These are phyloP conservation scores for Sporothrix sp. DNA, from an alignment of 2,329 filamentous ascomycete species.

Conservation along the genomic window DNA sequence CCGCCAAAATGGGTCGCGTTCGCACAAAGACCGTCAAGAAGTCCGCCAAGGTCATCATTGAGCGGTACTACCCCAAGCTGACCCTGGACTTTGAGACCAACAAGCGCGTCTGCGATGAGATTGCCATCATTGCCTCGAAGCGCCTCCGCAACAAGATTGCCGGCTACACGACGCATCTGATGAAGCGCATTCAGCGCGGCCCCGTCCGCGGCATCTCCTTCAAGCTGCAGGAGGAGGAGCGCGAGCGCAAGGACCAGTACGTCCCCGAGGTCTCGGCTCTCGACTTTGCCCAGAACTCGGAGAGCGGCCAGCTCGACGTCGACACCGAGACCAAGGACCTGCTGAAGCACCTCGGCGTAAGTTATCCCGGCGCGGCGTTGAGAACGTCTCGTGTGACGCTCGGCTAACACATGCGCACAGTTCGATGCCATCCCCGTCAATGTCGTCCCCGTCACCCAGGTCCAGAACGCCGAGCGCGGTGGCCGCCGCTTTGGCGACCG, in stretches of 20 bases:
- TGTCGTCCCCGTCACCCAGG: constrained; percentile 81
- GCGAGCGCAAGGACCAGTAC: constrained; percentile 99
- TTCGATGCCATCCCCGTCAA: constrained; percentile 98
- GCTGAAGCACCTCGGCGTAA: constrained; percentile 95
- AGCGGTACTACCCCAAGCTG: constrained; percentile 95
- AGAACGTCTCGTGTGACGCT: neutral
- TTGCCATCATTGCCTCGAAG: constrained; percentile 98
- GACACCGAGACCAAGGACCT: constrained; percentile 98
- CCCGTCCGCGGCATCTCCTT: constrained; percentile 99
- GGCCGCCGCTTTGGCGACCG: constrained; percentile 38
- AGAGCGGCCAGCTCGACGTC: constrained; percentile 88
- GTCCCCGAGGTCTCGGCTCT: constrained; percentile 97
- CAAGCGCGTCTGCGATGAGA: constrained; percentile 92
- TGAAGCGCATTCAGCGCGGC: constrained; percentile 99
- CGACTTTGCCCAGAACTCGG: constrained; percentile 91
- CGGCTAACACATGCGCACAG: constrained; percentile 37
- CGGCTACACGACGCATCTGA: constrained; percentile 95
- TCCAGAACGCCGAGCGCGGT: constrained; percentile 71
- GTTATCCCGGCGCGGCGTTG: constrained; percentile 34
- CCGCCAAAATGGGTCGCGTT: constrained; percentile 60
- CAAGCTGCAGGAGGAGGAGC: constrained; percentile 99
- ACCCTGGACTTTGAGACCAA: constrained; percentile 98
- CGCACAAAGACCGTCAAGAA: constrained; percentile 62
- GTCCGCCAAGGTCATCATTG: constrained; percentile 98
- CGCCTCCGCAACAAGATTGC: constrained; percentile 98